Evolutionary conservation across 2,329 filamentous ascomycete species (phyloP).

Genomic region (Mycogone perniciosa): DNA sequence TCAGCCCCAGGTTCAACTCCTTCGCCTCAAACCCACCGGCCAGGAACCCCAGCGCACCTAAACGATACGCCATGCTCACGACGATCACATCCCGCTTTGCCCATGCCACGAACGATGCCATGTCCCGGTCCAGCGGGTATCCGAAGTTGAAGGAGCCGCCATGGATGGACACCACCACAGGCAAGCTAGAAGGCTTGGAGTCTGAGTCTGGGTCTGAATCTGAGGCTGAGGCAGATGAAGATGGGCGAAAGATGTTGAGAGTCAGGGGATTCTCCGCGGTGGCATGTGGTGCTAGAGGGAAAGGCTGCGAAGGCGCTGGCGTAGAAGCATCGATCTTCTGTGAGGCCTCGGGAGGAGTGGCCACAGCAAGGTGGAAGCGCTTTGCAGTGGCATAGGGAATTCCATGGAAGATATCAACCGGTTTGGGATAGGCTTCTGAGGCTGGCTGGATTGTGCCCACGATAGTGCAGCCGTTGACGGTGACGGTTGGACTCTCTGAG

Average conservation of each 20-base stretch:
- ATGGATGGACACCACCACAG: constrained; percentile 56
- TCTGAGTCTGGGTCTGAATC: no score
- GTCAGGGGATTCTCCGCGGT: constrained; percentile 48
- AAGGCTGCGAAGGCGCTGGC: constrained; percentile 27
- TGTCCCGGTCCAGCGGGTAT: constrained; percentile 48
- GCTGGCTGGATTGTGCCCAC: constrained; percentile 18
- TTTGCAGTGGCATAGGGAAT: constrained; percentile 44
- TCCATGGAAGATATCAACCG: constrained; percentile 43
- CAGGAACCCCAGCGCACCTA: constrained; percentile 64
- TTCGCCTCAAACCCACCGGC: constrained; percentile 47
- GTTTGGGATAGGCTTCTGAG: constrained; percentile 28
- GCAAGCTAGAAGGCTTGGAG: constrained; percentile 11
- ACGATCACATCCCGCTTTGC: constrained; percentile 45
- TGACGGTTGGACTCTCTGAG: constrained; percentile 11
- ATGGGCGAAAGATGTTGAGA: constrained; percentile 43
- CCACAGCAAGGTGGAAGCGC: constrained; percentile 40
- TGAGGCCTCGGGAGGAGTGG: constrained; percentile 18
- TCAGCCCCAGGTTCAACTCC: constrained; percentile 56
- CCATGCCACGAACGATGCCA: constrained; percentile 56
- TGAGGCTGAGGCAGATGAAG: constrained; percentile 8
- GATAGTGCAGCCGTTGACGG: constrained; percentile 19
- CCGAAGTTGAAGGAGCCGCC: constrained; percentile 58
- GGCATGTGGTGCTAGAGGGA: constrained; percentile 19
- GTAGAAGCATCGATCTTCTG: constrained; percentile 26
- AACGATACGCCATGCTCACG: constrained; percentile 56